Percentiles rank a stretch among this genome's conserved stretches.
Evolutionary conservation across 768 basidiomycete species (phyloP).

Genomic region (Lactarius deliciosus): DNA sequence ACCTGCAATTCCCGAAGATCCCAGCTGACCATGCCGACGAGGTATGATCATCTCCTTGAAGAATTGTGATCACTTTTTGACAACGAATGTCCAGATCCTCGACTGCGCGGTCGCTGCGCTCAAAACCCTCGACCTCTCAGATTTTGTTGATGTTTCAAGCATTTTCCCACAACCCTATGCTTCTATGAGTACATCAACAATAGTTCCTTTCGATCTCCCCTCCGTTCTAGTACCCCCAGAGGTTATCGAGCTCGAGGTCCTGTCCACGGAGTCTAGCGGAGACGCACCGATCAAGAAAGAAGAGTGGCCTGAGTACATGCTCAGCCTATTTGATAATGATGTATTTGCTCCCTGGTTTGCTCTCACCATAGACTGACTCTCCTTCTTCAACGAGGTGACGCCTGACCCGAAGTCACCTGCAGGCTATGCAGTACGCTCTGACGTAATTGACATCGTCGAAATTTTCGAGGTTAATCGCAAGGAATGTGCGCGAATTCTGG

Average conservation of each 20-base stretch:
- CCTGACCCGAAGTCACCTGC: constrained; percentile 70
- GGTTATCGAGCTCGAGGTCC: constrained; percentile 73
- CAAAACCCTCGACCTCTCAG: constrained; percentile 55
- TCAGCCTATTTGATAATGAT: constrained; percentile 63
- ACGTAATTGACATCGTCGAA: constrained; percentile 73
- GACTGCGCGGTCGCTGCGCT: constrained; percentile 67
- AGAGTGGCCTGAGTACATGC: constrained; percentile 75
- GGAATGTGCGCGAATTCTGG: constrained; percentile 83
- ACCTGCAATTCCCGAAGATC: constrained; percentile 47
- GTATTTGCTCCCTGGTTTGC: constrained; percentile 35
- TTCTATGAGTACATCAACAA: constrained; percentile 43
- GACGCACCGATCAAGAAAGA: constrained; percentile 75
- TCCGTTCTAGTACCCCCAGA: constrained; percentile 85
- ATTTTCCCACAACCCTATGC: constrained; percentile 68
- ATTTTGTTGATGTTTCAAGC: constrained; percentile 55
- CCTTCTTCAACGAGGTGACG: constrained; percentile 52
- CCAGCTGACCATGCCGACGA: constrained; percentile 58
- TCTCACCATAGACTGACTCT: constrained; percentile 8
- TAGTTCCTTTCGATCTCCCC: constrained; percentile 65
- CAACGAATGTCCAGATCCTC: constrained; percentile 56
- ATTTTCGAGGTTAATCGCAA: constrained; percentile 97
- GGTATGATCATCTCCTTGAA: constrained; percentile 39
- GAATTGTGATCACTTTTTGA: background rate
- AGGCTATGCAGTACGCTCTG: constrained; percentile 77
- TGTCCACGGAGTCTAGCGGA: constrained; percentile 67